Evolutionary conservation across 2,329 filamentous ascomycete species (phyloP).

Genomic region (Talaromyces sp.): DNA sequence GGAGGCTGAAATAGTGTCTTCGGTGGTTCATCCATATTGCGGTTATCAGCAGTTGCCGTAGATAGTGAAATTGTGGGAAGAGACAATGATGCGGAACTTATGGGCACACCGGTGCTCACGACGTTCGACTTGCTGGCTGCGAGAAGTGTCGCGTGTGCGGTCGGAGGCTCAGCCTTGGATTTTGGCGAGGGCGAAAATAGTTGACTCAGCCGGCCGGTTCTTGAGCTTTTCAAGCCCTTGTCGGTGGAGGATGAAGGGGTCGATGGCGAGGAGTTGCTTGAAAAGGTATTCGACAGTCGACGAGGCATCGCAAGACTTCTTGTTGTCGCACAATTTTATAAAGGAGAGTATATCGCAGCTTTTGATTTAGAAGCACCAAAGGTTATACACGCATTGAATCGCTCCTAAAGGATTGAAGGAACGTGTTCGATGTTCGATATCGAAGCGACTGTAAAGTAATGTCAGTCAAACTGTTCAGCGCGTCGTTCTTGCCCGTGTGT

Average conservation of each 20-base stretch:
- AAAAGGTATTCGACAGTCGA: slow-evolving; percentile 59
- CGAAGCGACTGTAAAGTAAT: background rate
- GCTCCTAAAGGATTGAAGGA: background rate
- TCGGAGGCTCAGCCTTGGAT: slow-evolving; percentile 58
- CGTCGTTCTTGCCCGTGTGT: background rate
- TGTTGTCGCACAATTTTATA: background rate
- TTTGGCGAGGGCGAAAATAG: slow-evolving; percentile 81
- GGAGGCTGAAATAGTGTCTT: slow-evolving; percentile 86
- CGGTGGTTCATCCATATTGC: slow-evolving; percentile 67
- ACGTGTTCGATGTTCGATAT: background rate
- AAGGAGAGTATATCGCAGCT: background rate
- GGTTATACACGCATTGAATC: background rate
- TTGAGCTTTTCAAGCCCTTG: slow-evolving; percentile 56
- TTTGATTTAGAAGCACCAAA: background rate
- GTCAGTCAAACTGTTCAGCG: background rate
- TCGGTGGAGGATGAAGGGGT: slow-evolving; percentile 42
- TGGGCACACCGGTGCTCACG: slow-evolving; percentile 55
- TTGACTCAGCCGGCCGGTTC: slow-evolving; percentile 73
- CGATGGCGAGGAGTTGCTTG: slow-evolving; percentile 44
- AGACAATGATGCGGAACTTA: slow-evolving; percentile 69
- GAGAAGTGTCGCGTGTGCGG: slow-evolving; percentile 60
- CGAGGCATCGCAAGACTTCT: slow-evolving; percentile 55
- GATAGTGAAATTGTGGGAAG: slow-evolving; percentile 90
- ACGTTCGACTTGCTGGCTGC: slow-evolving; percentile 57
- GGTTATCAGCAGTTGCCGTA: slow-evolving; percentile 73